Conservation (phyloP, 495 filamentous ascomycete genomes). For the Penicillium taxi region DNA sequence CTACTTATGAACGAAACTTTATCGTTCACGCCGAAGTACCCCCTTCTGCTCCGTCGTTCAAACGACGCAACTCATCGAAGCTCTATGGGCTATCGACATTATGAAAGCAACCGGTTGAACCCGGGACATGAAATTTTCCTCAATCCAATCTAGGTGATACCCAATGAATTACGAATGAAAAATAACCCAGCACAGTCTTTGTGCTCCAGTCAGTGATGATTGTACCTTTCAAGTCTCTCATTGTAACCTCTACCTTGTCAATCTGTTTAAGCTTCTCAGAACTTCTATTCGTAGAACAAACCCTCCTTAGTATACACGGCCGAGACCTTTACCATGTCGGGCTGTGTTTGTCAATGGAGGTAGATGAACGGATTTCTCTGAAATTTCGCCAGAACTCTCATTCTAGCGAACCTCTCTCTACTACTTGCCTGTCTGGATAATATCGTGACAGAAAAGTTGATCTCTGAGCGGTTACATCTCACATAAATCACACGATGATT, state of each 20-base stretch:
- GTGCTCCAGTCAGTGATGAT: not conserved
- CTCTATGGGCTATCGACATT: too few species aligned
- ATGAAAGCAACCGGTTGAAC: too few species aligned
- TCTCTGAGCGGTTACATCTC: conserved; percentile 21
- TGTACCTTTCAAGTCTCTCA: not conserved
- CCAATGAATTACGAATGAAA: conserved; percentile 13
- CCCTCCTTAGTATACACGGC: conserved; percentile 48
- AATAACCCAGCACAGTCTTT: not conserved
- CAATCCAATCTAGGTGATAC: conserved; percentile 14
- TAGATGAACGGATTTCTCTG: conserved; percentile 29
- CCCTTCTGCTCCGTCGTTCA: too few species aligned
- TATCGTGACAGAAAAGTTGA: conserved; percentile 14
- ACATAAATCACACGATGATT: not conserved
- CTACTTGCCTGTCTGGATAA: conserved; percentile 14
- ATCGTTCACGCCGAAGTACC: too few species aligned
- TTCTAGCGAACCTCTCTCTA: conserved; percentile 21
- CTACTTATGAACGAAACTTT: not conserved
- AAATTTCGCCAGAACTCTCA: conserved; percentile 22
- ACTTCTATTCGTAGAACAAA: too few species aligned
- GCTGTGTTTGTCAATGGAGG: conserved; percentile 48
- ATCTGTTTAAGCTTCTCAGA: too few species aligned
- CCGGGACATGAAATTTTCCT: too few species aligned
- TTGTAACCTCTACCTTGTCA: conserved; percentile 1
- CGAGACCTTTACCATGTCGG: conserved; percentile 39
- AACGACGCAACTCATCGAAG: too few species aligned